A percentile compares a stretch with the other conserved stretches of the same genome.
Conservation (phyloP, 495 filamentous ascomycete species). For the Xylaria bambusicola region DNA sequence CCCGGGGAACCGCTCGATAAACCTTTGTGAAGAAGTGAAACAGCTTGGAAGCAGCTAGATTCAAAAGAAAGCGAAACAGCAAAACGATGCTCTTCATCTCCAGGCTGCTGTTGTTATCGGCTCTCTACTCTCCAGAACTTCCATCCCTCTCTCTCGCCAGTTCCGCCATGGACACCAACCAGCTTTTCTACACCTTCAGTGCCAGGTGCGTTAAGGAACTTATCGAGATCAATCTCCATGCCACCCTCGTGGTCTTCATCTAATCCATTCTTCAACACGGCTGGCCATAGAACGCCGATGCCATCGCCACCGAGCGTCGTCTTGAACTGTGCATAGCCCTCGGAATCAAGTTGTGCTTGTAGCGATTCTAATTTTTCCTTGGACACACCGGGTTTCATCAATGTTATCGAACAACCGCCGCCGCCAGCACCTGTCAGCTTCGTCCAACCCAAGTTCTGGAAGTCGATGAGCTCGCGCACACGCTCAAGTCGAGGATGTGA, state of each 20-base stretch:
- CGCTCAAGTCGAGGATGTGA: conserved; percentile 92
- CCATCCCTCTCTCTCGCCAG: conserved; percentile 74
- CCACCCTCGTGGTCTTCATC: conserved; percentile 72
- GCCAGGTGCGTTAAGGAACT: conserved; percentile 80
- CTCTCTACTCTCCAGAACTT: conserved; percentile 83
- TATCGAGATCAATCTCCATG: conserved; percentile 89
- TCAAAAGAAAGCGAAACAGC: background rate
- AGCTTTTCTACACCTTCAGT: conserved; percentile 77
- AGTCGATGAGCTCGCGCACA: conserved; percentile 87
- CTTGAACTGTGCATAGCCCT: conserved; percentile 81
- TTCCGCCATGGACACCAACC: conserved; percentile 63
- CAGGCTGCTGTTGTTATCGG: conserved; percentile 22
- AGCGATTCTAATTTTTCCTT: conserved; percentile 58
- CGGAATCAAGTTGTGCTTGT: conserved; percentile 65
- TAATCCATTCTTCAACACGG: conserved; percentile 72
- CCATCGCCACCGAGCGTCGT: conserved; percentile 89
- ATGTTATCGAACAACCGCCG: conserved; percentile 90
- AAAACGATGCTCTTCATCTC: background rate
- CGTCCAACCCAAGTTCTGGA: conserved; percentile 90
- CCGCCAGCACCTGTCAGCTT: conserved; percentile 96
- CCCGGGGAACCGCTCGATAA: background rate
- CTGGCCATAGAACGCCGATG: conserved; percentile 89
- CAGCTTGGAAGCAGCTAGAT: background rate
- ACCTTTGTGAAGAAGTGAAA: background rate
- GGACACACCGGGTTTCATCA: conserved; percentile 66